Conservation (phyloP, 108 stramenopile species). For the Nitzschia sp. region DNA sequence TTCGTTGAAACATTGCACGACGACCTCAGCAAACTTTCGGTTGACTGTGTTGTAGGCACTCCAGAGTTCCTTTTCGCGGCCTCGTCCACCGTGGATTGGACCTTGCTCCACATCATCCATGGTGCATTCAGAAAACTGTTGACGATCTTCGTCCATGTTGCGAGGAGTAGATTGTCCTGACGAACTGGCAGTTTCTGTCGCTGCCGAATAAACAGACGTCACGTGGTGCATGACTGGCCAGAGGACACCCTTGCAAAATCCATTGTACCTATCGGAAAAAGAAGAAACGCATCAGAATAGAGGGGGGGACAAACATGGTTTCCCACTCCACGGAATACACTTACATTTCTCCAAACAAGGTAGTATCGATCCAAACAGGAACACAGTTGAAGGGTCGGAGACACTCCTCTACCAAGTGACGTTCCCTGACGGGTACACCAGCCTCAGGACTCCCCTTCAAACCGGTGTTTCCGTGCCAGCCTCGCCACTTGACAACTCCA, state of each 20-base stretch:
- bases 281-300: background rate
- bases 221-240: conserved; percentile 98
- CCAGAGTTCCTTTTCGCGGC: conserved; percentile 84
- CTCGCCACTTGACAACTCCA: conserved; percentile 90
- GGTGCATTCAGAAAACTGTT: conserved; percentile 70
- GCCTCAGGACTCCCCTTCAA: conserved; percentile 40
- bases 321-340: conserved; percentile 11
- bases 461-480: conserved; percentile 83
- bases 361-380: conserved; percentile 92
- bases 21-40: conserved; percentile 84
- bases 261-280: conserved; percentile 74
- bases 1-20: conserved; percentile 82
- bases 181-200: conserved; percentile 23
- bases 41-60: conserved; percentile 90
- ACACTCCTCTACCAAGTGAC: conserved; percentile 83
- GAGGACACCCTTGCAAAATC: conserved; percentile 94
- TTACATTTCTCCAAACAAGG: conserved; percentile 82
- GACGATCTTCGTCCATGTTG: conserved; percentile 26
- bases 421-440: conserved; percentile 80
- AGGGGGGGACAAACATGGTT: background rate
- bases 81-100: conserved; percentile 82
- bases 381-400: conserved; percentile 91
- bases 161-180: background rate
- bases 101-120: conserved; percentile 81
- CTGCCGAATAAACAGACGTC: conserved; percentile 71